Percentiles rank a stretch among this genome's conserved stretches.
These are phyloP conservation scores for Xanthoparmelia taractica DNA, from an alignment of 495 filamentous ascomycete genomes.

Conservation along the genomic window DNA sequence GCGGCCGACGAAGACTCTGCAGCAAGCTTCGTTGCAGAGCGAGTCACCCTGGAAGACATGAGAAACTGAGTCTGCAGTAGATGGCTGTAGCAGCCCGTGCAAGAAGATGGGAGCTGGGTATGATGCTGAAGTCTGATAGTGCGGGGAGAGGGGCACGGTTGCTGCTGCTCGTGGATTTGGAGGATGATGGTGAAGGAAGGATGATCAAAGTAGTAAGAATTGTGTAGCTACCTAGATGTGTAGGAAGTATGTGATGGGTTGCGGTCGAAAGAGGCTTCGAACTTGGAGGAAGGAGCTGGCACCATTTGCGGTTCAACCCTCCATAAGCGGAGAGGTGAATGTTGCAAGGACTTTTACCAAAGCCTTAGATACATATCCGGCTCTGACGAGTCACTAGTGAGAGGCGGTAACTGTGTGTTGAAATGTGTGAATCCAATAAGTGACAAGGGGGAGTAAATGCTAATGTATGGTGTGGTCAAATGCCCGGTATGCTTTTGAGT, in stretches of 20 bases:
- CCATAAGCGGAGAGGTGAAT: constrained; percentile 33
- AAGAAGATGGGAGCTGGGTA: background rate
- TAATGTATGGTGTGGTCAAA: background rate
- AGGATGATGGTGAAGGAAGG: constrained; percentile 14
- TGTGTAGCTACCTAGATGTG: constrained; percentile 21
- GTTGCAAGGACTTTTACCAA: constrained; percentile 13
- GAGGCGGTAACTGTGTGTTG: constrained; percentile 4
- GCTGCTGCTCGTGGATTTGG: constrained; percentile 14
- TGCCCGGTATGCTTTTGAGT: background rate
- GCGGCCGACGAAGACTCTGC: constrained; percentile 43
- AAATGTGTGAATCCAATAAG: background rate
- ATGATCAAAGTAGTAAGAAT: constrained; percentile 15
- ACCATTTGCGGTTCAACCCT: constrained; percentile 39
- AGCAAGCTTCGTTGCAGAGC: constrained; percentile 70
- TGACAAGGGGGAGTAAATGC: constrained; percentile 1
- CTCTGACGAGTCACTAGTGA: constrained; percentile 2
- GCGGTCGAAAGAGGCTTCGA: constrained; percentile 31
- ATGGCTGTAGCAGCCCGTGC: constrained; percentile 8
- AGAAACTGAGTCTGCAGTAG: constrained; percentile 37
- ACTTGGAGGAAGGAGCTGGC: constrained; percentile 42
- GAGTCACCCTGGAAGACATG: constrained; percentile 80
- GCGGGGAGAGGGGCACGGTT: constrained; percentile 8
- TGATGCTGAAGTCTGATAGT: constrained; percentile 8
- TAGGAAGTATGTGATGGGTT: constrained; percentile 15
- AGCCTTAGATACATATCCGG: constrained; percentile 12